A percentile compares a stretch with the other conserved stretches of the same genome.
Conservation (phyloP, 1,284 basidiomycete genomes). For the Boletus sp. region DNA sequence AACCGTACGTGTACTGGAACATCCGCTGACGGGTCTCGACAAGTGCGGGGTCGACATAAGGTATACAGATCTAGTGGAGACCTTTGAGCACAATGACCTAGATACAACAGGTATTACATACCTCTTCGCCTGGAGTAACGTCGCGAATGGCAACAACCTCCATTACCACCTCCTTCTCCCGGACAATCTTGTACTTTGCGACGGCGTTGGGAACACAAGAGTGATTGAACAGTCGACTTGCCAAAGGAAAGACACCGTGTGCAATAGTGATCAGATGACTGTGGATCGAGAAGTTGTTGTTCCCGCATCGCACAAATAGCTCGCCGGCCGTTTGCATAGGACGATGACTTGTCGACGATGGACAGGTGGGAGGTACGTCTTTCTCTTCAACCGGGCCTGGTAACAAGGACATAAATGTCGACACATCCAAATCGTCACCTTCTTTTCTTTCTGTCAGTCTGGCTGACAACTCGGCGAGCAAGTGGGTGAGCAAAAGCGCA, state of each 20-base stretch:
- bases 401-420: slow-evolving; percentile 55
- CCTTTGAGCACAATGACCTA: not conserved
- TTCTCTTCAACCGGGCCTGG: slow-evolving; percentile 43
- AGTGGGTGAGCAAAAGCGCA: slow-evolving; percentile 62
- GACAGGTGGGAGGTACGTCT: slow-evolving; percentile 39
- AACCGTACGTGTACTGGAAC: slow-evolving; percentile 65
- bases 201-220: slow-evolving; percentile 74
- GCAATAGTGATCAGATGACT: slow-evolving; percentile 67
- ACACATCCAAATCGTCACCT: slow-evolving; percentile 35
- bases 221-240: slow-evolving; percentile 77
- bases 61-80: slow-evolving; percentile 59
- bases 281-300: slow-evolving; percentile 78
- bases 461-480: slow-evolving; percentile 49
- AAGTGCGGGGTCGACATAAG: slow-evolving; percentile 77
- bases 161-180: slow-evolving; percentile 50
- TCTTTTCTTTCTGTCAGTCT: slow-evolving; percentile 6
- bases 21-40: slow-evolving; percentile 60
- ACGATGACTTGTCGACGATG: slow-evolving; percentile 32
- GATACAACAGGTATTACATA: slow-evolving; percentile 32
- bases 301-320: slow-evolving; percentile 64
- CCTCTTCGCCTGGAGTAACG: slow-evolving; percentile 65
- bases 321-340: slow-evolving; percentile 43
- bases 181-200: slow-evolving; percentile 56
- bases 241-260: slow-evolving; percentile 71
- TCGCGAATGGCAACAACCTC: slow-evolving; percentile 63